Conservation (phyloP, 106 monocot genomes). For the Apostasia shenzhenica region DNA sequence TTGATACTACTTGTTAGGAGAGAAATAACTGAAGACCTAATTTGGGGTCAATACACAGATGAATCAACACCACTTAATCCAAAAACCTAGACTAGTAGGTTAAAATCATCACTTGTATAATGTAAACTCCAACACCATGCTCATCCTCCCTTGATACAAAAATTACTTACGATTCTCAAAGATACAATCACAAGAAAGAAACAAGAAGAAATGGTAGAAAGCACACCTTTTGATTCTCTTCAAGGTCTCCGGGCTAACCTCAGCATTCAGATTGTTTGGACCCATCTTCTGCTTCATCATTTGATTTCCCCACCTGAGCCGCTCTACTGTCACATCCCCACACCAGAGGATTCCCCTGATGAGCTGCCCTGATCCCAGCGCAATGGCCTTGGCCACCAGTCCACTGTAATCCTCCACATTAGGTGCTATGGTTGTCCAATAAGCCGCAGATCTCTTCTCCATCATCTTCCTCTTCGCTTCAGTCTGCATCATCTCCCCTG, state of each 20-base stretch:
- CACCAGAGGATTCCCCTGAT: slow-evolving; percentile 82
- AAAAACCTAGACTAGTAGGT: too few relatives aligned
- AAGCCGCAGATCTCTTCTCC: slow-evolving; percentile 56
- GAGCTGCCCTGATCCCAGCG: slow-evolving; percentile 50
- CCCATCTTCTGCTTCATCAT: slow-evolving; percentile 55
- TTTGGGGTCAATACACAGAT: too few relatives aligned
- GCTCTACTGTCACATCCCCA: slow-evolving; percentile 69
- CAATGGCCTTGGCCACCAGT: slow-evolving; percentile 38
- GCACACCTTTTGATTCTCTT: slow-evolving; percentile 60
- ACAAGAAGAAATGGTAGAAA: not conserved
- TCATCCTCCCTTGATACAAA: too few relatives aligned
- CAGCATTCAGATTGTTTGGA: slow-evolving; percentile 15
- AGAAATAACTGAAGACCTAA: too few relatives aligned
- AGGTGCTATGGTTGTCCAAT: slow-evolving; percentile 81
- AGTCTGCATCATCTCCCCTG: slow-evolving; percentile 30
- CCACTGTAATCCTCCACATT: slow-evolving; percentile 80
- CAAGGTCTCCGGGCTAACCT: slow-evolving; percentile 55
- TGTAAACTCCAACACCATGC: too few relatives aligned
- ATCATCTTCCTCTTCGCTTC: slow-evolving; percentile 48
- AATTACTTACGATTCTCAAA: too few relatives aligned
- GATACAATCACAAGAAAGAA: not conserved
- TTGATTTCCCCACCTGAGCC: slow-evolving; percentile 62
- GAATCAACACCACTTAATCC: too few relatives aligned
- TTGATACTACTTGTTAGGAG: too few relatives aligned
- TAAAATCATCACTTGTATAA: too few relatives aligned